Evolutionary conservation across 768 basidiomycete species (phyloP).

Genomic region (Boletus sp.): DNA sequence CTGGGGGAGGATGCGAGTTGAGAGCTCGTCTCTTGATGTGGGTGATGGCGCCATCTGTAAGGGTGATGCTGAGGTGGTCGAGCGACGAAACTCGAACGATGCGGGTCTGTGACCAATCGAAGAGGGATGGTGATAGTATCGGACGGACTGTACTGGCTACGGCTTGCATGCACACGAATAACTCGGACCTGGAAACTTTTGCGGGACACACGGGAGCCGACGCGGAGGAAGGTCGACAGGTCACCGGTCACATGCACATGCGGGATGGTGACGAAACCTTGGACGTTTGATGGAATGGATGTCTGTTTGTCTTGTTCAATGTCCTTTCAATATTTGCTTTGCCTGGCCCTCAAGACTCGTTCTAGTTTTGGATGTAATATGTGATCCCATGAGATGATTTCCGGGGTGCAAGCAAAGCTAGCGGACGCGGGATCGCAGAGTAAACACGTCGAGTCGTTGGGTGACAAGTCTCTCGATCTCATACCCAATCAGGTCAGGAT

Average conservation of each 20-base stretch:
- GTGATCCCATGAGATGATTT: neutral
- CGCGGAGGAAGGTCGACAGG: neutral
- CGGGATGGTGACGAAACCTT: neutral
- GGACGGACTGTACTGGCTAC: too few species aligned
- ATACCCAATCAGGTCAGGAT: too few species aligned
- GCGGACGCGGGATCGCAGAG: neutral
- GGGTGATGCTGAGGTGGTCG: neutral
- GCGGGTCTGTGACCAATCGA: neutral
- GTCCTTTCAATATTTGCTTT: neutral
- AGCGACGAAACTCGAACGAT: neutral
- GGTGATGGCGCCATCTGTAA: conserved; percentile 4
- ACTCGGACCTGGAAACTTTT: neutral
- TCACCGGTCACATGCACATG: too few species aligned
- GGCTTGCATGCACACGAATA: neutral
- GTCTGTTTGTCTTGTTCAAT: neutral
- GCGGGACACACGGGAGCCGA: neutral
- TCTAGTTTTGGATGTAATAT: neutral
- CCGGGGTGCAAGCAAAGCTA: neutral
- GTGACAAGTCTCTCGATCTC: neutral
- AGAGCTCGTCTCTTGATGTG: conserved; percentile 25
- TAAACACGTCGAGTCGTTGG: neutral
- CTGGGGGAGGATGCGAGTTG: conserved; percentile 27
- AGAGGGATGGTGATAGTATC: neutral
- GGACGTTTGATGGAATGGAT: neutral
- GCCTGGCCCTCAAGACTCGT: neutral